Evolutionary conservation across 2,329 filamentous ascomycete genomes (phyloP).

Genomic region (Knoxdaviesia capensis): DNA sequence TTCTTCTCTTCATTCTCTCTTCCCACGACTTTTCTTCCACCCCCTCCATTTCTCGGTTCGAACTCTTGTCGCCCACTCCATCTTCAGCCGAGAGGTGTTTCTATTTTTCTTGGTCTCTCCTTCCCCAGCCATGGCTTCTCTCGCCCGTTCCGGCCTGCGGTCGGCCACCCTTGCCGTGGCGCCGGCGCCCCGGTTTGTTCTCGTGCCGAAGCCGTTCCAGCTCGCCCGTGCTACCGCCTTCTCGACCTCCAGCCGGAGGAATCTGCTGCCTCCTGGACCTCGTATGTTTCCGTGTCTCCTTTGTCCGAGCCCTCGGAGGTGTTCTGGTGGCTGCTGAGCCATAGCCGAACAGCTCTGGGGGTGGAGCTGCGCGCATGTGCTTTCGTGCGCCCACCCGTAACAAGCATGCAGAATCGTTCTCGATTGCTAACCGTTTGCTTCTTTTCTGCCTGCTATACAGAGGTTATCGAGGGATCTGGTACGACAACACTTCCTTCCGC

Average conservation of each 20-base stretch:
- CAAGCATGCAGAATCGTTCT: too few relatives aligned
- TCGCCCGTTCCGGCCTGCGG: slow-evolving; percentile 32
- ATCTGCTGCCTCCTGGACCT: slow-evolving; percentile 65
- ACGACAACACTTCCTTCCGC: slow-evolving; percentile 13
- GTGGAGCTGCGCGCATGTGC: too few relatives aligned
- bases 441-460: slow-evolving; percentile 19
- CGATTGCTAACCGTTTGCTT: slow-evolving; percentile 19
- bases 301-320: not conserved
- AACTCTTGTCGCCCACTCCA: too few relatives aligned
- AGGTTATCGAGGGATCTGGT: slow-evolving; percentile 58
- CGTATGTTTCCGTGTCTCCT: slow-evolving; percentile 35
- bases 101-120: not conserved
- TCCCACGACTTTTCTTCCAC: not conserved
- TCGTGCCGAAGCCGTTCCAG: slow-evolving; percentile 12
- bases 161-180: slow-evolving; percentile 15
- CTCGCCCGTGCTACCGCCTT: slow-evolving; percentile 52
- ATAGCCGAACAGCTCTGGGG: not conserved
- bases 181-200: slow-evolving; percentile 10
- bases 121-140: slow-evolving; percentile 29
- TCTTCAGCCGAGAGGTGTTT: too few relatives aligned
- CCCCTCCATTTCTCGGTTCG: not conserved
- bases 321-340: not conserved
- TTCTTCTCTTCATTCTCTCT: not conserved
- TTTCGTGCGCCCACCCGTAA: too few relatives aligned
- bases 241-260: slow-evolving; percentile 59